A percentile compares a stretch with the other conserved stretches of the same genome.
phyloP scores from a whole-genome alignment of 2,329 filamentous ascomycete species.

The Neobulgaria alba region DNA sequence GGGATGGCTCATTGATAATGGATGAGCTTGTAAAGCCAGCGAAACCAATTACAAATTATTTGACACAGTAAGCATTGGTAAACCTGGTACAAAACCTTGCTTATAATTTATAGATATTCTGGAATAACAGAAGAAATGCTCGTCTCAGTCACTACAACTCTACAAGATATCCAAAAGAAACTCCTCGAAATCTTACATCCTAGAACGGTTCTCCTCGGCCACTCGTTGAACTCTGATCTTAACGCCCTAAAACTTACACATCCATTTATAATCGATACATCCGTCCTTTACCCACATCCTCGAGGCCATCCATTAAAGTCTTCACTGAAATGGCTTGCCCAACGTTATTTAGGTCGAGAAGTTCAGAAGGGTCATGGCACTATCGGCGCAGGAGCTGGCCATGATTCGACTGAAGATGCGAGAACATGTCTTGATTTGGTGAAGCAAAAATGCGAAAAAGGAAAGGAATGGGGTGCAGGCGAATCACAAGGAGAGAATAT shows the following conservation, averaged over 20 bases:
- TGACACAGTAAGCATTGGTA: slow-evolving; percentile 51
- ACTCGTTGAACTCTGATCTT: slow-evolving; percentile 76
- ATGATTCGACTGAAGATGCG: slow-evolving; percentile 90
- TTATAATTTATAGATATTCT: slow-evolving; percentile 48
- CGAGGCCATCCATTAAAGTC: slow-evolving; percentile 84
- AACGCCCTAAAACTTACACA: slow-evolving; percentile 79
- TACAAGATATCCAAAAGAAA: slow-evolving; percentile 72
- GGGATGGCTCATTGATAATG: slow-evolving; percentile 73
- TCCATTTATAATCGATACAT: slow-evolving; percentile 88
- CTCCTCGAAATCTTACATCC: slow-evolving; percentile 66
- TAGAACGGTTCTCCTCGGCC: slow-evolving; percentile 66
- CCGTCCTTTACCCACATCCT: slow-evolving; percentile 82
- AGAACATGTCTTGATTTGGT: slow-evolving; percentile 85
- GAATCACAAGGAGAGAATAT: slow-evolving; percentile 78
- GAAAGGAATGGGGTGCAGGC: slow-evolving; percentile 73
- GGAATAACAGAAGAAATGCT: slow-evolving; percentile 88
- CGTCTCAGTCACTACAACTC: slow-evolving; percentile 70
- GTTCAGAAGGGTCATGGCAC: slow-evolving; percentile 72
- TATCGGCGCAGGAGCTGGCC: slow-evolving; percentile 46
- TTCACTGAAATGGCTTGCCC: slow-evolving; percentile 78
- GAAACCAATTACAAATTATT: slow-evolving; percentile 82
- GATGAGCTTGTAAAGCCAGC: slow-evolving; percentile 90
- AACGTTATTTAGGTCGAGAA: slow-evolving; percentile 77
- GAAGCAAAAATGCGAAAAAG: slow-evolving; percentile 92
- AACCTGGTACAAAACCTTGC: slow-evolving; percentile 1